phyloP scores from a whole-genome alignment of 1,139 yeast species.

The Entelexis paramagnoliae region DNA sequence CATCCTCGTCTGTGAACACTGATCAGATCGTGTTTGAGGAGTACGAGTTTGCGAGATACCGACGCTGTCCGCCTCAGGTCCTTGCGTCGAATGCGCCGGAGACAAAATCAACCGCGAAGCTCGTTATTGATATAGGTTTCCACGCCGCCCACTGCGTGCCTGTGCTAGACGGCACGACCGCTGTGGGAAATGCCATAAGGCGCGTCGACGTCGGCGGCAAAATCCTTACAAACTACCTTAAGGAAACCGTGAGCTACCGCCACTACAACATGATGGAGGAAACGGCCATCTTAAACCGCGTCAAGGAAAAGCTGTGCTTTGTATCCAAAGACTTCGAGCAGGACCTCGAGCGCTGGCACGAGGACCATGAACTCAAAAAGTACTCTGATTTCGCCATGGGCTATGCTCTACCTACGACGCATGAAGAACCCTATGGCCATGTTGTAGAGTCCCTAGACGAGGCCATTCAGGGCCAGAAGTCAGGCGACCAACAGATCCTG shows the following conservation, averaged over 20 bases:
- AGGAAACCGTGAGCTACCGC: conserved; percentile 78
- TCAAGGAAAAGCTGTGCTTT: conserved; percentile 73
- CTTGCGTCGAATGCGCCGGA: conserved; percentile 34
- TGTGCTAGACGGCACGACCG: conserved; percentile 57
- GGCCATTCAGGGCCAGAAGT: conserved; percentile 27
- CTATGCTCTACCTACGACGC: conserved; percentile 60
- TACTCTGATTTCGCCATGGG: conserved; percentile 36
- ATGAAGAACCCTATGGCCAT: conserved; percentile 32
- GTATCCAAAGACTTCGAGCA: conserved; percentile 56
- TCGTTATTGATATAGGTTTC: conserved; percentile 83
- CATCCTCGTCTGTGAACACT: conserved; percentile 70
- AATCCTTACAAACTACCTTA: conserved; percentile 64
- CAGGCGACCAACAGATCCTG: conserved; percentile 52
- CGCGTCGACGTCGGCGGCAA: conserved; percentile 79
- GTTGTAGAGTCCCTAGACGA: conserved; percentile 48
- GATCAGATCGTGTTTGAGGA: conserved; percentile 95
- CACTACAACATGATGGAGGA: conserved; percentile 93
- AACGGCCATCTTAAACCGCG: conserved; percentile 68
- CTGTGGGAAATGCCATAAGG: conserved; percentile 67
- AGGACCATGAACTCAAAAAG: conserved; percentile 21
- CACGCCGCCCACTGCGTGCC: conserved; percentile 85
- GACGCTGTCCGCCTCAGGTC: conserved; percentile 54
- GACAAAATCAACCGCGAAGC: conserved; percentile 14
- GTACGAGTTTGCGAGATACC: conserved; percentile 63
- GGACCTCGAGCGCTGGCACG: conserved; percentile 38